Percentiles rank a stretch among this genome's conserved stretches.
These are phyloP conservation scores for Hypoxylon trugodes DNA, from an alignment of 495 filamentous ascomycete species.

Conservation along the genomic window DNA sequence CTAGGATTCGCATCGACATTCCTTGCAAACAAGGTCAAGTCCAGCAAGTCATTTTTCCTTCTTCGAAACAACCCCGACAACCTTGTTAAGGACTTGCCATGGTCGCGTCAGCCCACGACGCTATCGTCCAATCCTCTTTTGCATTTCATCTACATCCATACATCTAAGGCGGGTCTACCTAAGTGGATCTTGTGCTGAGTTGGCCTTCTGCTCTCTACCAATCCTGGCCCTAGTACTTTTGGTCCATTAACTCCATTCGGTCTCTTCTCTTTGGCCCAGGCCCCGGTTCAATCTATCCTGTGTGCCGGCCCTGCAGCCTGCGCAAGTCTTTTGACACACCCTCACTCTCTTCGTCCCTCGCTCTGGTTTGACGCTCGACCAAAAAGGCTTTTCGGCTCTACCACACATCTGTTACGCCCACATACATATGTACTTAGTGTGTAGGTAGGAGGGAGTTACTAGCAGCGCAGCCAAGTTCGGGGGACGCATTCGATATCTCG, in stretches of 20 bases:
- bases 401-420: slow-evolving; percentile 14
- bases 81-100: slow-evolving; percentile 36
- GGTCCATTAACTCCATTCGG: slow-evolving; percentile 27
- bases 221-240: slow-evolving; percentile 10
- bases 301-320: slow-evolving; percentile 32
- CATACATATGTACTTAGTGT: too few relatives aligned
- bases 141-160: slow-evolving; percentile 18
- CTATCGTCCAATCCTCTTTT: slow-evolving; percentile 42
- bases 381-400: slow-evolving; percentile 15
- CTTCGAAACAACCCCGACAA: slow-evolving; percentile 34
- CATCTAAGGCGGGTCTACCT: slow-evolving; percentile 35
- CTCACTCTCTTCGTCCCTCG: slow-evolving; percentile 2
- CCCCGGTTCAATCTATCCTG: slow-evolving; percentile 29
- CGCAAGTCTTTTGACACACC: slow-evolving; percentile 14
- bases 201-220: slow-evolving; percentile 37
- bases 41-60: slow-evolving; percentile 8
- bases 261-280: slow-evolving; percentile 18
- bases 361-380: slow-evolving; percentile 9
- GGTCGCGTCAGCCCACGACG: slow-evolving; percentile 44
- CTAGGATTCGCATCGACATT: slow-evolving; percentile 34
- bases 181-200: slow-evolving; percentile 43
- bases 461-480: slow-evolving; percentile 9
- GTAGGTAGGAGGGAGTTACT: too few relatives aligned
- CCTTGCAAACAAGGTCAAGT: slow-evolving; percentile 27
- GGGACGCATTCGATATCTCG: slow-evolving; percentile 37